Evolutionary conservation across 2,329 filamentous ascomycete species (phyloP), one percentile per base, ranked within the genome.

Genomic region (Fusarium duplospermum): DNA sequence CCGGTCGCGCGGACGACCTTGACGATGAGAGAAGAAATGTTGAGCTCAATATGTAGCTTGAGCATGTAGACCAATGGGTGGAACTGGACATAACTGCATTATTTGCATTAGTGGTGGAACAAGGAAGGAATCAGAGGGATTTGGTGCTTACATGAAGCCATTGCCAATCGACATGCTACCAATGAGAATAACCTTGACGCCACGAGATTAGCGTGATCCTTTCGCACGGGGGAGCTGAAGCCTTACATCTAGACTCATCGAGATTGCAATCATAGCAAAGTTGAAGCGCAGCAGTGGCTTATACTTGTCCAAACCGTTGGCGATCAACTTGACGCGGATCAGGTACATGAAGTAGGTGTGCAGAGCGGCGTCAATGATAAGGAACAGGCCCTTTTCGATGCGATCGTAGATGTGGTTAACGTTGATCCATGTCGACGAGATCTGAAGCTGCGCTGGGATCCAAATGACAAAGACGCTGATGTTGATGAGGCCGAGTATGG

Each of bases 251-350:
- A 80, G 61, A 9, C 69, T 69, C 61, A 80, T 74, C 0, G 79
- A 80, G 1, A 80, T 14, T 1, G 31, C 63, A 27, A 80, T 75
- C 73, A 80, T 78, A 11, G 38, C 24, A 7, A 80, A 29, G 14
- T 80, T 80, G 60, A 79, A 79, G 22, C 79, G 79, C 29, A 86
- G 82, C 18, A 88, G 80, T n/a, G 81, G 78, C 64, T 83, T 82
- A 71, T 88, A 88, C 72, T 88, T 88, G 6, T 82, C 82, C 1
- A 88, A 80, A 6, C 87, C 86, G 40, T 86, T 84, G 36, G 81
- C 56, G 22, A 75, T 73, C 16, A 71, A 36, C 62, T 74, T 87
- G 63, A 87, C 87, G 67, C 87, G 86, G 74, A 87, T 83, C 1
- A 87, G 78, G n/a, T 85, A 81, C 20, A 76, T 64, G 9, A 69